A percentile compares a stretch with the other conserved stretches of the same genome.
Evolutionary conservation across 1,284 basidiomycete species (phyloP).

Genomic region (Rhodotorula sp.): DNA sequence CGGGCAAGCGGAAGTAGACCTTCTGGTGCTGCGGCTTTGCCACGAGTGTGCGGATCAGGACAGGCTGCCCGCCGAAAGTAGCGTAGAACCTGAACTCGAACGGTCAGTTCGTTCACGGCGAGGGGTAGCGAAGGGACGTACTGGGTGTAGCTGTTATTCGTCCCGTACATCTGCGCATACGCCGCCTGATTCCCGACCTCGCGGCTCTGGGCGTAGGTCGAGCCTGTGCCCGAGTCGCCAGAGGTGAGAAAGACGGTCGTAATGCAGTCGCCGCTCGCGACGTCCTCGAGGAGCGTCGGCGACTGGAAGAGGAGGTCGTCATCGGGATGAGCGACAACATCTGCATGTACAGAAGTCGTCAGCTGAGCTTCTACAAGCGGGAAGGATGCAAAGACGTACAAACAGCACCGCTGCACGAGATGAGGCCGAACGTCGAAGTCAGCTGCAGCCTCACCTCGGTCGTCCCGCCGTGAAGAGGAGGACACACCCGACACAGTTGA

Average conservation of each 20-base stretch:
- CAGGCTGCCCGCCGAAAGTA: conserved; percentile 34
- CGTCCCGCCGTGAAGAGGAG: too few species aligned
- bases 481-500: conserved; percentile 2
- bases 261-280: conserved; percentile 7
- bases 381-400: neutral
- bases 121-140: neutral
- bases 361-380: neutral
- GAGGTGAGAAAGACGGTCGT: conserved; percentile 18
- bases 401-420: neutral
- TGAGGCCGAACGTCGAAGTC: neutral
- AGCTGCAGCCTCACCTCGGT: neutral
- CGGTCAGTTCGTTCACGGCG: neutral
- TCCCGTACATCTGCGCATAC: conserved; percentile 28
- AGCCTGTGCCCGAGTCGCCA: conserved; percentile 33
- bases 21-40: conserved; percentile 27
- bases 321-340: conserved; percentile 37
- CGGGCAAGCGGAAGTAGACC: conserved; percentile 35
- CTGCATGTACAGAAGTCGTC: neutral
- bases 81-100: neutral
- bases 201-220: conserved; percentile 18
- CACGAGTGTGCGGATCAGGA: conserved; percentile 29
- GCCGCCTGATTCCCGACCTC: conserved; percentile 37
- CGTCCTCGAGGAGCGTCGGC: conserved; percentile 6
- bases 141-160: conserved; percentile 14
- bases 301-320: conserved; percentile 41